Conservation (phyloP, 2,329 filamentous ascomycete genomes). For the Phyllosticta ampelicida region DNA sequence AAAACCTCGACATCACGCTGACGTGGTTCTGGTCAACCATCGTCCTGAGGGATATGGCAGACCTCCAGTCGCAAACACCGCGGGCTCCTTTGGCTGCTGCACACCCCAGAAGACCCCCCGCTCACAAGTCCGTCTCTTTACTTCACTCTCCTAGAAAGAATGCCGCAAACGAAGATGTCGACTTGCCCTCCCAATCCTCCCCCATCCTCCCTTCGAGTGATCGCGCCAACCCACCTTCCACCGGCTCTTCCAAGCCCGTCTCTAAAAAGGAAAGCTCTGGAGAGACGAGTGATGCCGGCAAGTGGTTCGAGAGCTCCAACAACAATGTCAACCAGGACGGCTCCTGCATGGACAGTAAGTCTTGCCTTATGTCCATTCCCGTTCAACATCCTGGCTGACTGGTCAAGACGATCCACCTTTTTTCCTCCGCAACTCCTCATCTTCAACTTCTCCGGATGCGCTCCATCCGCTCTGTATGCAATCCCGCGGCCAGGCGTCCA, state of each 20-base stretch:
- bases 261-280: slow-evolving; percentile 34
- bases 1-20: background rate
- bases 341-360: slow-evolving; percentile 5
- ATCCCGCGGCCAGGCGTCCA: slow-evolving; percentile 15
- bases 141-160: slow-evolving; percentile 26
- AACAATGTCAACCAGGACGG: slow-evolving; percentile 31
- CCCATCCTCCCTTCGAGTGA: slow-evolving; percentile 8
- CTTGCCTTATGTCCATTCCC: slow-evolving; percentile 12
- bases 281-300: slow-evolving; percentile 41
- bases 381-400: background rate
- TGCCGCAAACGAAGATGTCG: background rate
- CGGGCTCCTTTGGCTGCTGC: background rate
- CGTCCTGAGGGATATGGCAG: background rate
- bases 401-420: slow-evolving; percentile 32
- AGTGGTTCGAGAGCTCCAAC: slow-evolving; percentile 43
- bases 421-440: slow-evolving; percentile 36
- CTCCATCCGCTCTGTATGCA: slow-evolving; percentile 13
- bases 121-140: slow-evolving; percentile 37
- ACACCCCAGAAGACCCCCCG: slow-evolving; percentile 33
- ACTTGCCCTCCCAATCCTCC: slow-evolving; percentile 1
- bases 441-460: slow-evolving; percentile 31
- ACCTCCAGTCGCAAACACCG: background rate
- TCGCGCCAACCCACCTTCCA: slow-evolving; percentile 30
- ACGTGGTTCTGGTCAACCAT: background rate
- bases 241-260: slow-evolving; percentile 22